Base-by-base conservation (phyloP, 2,329 filamentous ascomycete genomes). In the Periconia digitata region DNA sequence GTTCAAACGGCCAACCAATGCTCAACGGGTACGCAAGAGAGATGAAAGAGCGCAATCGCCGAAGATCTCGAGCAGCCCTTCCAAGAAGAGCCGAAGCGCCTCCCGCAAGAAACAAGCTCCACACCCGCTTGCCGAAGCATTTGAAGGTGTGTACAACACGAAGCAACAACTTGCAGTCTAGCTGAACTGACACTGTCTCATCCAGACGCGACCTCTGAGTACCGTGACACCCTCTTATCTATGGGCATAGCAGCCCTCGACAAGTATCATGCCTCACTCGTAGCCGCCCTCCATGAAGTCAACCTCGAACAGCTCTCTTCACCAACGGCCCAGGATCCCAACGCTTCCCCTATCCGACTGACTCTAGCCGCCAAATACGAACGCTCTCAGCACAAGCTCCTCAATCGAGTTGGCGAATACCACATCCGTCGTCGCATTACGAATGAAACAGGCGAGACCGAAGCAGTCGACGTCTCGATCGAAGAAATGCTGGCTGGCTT, bases 121-220 rank as follows among this genome's bases (percentile, higher is more conserved):
- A 35, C 64, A 70, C 44, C 58, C 64, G 2, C 53, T 71, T 7
- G 60, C 55, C 23, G 27, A 56, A 8, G 51, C 46, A 2, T 71
- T 70, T 54, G 63, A 60, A 49, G 60, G 69, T 65, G 50, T 6
- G 39, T 23, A 17, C 16, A 23, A 32, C n/a, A 15, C 5, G 27
- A 32, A 32, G 27, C 27, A 32, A 5, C 27, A 12, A 10, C 10
- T 32, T 32, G 27, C 4, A 10, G n/a, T 32, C 10, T 4, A 4
- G 3, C n/a, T 20, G 7, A 22, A 18, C 55, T 66, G 22, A 64
- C n/a, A 18, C 10, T 8, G 15, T 21, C 29, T n/a, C n/a, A n/a
- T n/a, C 20, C 39, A 71, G 69, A 69, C 7, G 51, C 57, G 8
- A 63, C 62, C 36, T 47, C 47, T 6, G 47, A 47, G 16, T 67